phyloP scores from a whole-genome alignment of 768 basidiomycete species.

The Mycena floridula region DNA sequence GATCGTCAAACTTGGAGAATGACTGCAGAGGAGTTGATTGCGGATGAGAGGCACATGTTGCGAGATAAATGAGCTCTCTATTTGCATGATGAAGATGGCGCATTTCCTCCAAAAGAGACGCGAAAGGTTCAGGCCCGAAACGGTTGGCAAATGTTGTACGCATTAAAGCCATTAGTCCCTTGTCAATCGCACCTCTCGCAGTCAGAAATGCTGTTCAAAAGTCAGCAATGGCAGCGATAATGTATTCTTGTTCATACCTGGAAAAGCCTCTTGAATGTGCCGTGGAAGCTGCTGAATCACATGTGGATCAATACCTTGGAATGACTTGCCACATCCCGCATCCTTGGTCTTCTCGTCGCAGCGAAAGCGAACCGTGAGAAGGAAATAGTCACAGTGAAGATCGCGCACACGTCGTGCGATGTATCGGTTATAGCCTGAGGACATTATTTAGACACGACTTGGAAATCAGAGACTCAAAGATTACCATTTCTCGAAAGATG shows the following conservation, averaged over 20 bases:
- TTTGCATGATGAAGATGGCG: slow-evolving; percentile 8
- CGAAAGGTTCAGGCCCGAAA: slow-evolving; percentile 11
- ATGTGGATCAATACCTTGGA: slow-evolving; percentile 7
- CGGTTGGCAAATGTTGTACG: slow-evolving; percentile 8
- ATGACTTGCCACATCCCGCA: slow-evolving; percentile 5
- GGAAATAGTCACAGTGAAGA: slow-evolving; percentile 7
- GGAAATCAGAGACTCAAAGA: no score
- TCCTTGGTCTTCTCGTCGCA: slow-evolving; percentile 3
- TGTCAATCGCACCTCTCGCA: slow-evolving; percentile 1
- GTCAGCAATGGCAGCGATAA: neutral
- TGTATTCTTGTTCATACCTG: neutral
- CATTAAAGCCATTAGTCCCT: slow-evolving; percentile 7
- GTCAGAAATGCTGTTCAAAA: neutral
- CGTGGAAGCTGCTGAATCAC: slow-evolving; percentile 8
- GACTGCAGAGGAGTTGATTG: slow-evolving; percentile 4
- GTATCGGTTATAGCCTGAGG: slow-evolving; percentile 8
- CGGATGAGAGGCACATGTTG: slow-evolving; percentile 6
- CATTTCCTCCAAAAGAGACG: slow-evolving; percentile 10
- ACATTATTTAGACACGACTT: no score
- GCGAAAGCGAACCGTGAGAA: slow-evolving; percentile 7
- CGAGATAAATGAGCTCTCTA: slow-evolving; percentile 11
- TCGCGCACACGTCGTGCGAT: slow-evolving; percentile 7
- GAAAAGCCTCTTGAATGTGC: slow-evolving; percentile 5
- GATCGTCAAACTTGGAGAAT: slow-evolving; percentile 10
- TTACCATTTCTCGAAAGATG: slow-evolving; percentile 5